Conservation (phyloP, 805 yeast species). For the Priceomyces castillae region DNA sequence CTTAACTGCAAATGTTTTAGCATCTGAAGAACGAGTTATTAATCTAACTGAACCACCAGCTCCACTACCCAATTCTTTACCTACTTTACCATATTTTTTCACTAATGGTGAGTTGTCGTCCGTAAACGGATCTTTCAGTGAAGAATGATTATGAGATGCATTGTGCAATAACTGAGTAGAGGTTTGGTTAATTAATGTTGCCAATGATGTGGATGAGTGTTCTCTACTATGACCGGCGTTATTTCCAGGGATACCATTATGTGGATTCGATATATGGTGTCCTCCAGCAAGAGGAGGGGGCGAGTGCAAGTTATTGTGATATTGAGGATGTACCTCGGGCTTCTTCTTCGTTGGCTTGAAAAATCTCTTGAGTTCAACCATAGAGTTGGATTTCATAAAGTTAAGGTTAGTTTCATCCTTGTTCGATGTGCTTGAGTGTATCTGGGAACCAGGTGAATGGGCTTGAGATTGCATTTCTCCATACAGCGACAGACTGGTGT, state of each 20-base stretch:
- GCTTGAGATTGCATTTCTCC: slow-evolving; percentile 3
- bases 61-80: slow-evolving; percentile 88
- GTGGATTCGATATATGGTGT: slow-evolving; percentile 7
- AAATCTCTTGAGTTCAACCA: slow-evolving; percentile 71
- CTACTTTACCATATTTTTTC: slow-evolving; percentile 75
- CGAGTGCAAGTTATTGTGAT: slow-evolving; percentile 25
- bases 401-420: slow-evolving; percentile 29
- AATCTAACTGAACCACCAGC: slow-evolving; percentile 91
- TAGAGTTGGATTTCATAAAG: slow-evolving; percentile 44
- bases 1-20: slow-evolving; percentile 82
- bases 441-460: slow-evolving; percentile 11
- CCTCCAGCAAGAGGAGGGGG: slow-evolving; percentile 27
- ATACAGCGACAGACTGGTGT: slow-evolving; percentile 7
- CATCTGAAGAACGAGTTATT: slow-evolving; percentile 64
- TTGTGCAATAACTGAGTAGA: slow-evolving; percentile 35
- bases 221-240: slow-evolving; percentile 23
- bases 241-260: not conserved
- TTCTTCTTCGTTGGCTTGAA: slow-evolving; percentile 55
- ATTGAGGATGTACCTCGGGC: slow-evolving; percentile 13
- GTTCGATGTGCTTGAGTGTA: slow-evolving; percentile 10
- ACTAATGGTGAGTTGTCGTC: slow-evolving; percentile 55
- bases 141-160: slow-evolving; percentile 35
- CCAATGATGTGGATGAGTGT: slow-evolving; percentile 36
- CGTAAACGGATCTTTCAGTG: slow-evolving; percentile 31
- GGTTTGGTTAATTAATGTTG: slow-evolving; percentile 36